Percentiles rank a stretch among this genome's conserved stretches.
Conservation (phyloP, 768 basidiomycete genomes). For the Fistulinella prunicolor region DNA sequence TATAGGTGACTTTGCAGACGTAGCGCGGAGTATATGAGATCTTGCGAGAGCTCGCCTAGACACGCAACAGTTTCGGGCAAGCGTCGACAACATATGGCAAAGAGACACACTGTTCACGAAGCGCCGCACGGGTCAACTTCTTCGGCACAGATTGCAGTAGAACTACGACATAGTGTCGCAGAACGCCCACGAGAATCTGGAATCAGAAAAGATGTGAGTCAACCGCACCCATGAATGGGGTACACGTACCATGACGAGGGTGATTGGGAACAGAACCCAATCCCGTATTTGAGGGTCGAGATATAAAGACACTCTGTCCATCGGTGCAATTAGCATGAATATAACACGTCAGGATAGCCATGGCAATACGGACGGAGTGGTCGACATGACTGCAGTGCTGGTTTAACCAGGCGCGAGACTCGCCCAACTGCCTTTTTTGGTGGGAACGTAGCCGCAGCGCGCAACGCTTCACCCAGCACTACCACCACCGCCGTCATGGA, state of each 20-base stretch:
- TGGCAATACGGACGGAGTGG: conserved; percentile 20
- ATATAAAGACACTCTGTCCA: conserved; percentile 51
- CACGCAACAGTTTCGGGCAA: conserved; percentile 21
- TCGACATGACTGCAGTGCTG: conserved; percentile 33
- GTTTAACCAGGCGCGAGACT: conserved; percentile 11
- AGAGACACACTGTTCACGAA: conserved; percentile 86
- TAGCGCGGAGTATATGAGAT: conserved; percentile 79
- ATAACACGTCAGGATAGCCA: conserved; percentile 2
- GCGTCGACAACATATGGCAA: conserved; percentile 1
- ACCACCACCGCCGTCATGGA: conserved; percentile 58
- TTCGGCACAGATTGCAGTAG: conserved; percentile 84
- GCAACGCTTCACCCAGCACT: conserved; percentile 1
- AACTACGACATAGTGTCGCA: conserved; percentile 88
- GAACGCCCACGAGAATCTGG: conserved; percentile 92
- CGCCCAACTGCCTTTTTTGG: conserved; percentile 26
- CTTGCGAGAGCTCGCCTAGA: conserved; percentile 69
- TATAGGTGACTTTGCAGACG: conserved; percentile 77
- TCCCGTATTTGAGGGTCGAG: conserved; percentile 96
- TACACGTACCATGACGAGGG: conserved; percentile 84
- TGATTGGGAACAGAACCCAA: conserved; percentile 95
- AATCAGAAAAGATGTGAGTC: conserved; percentile 5
- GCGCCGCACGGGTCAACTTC: conserved; percentile 67
- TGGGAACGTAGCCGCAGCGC: conserved; percentile 17
- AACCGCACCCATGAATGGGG: not conserved
- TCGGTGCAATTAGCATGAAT: conserved; percentile 6